A percentile compares a stretch with the other conserved stretches of the same genome.
These are phyloP conservation scores for Mortierella sp. DNA, from an alignment of 371 early-diverging fungal genomes.

Conservation along the genomic window DNA sequence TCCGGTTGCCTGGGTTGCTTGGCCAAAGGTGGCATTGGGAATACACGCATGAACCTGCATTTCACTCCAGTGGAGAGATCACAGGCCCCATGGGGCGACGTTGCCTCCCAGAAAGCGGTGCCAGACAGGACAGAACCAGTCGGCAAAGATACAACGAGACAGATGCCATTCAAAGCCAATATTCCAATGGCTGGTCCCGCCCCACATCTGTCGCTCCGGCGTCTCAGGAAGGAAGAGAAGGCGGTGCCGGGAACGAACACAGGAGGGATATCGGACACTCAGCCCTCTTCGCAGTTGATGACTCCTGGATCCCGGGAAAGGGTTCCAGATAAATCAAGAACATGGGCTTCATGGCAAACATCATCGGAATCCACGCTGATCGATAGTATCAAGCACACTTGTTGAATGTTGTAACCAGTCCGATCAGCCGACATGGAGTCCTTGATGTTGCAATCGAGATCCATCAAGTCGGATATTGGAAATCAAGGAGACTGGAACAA, in stretches of 20 bases:
- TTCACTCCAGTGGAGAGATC: too few species aligned
- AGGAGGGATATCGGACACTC: background rate
- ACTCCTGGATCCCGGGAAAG: background rate
- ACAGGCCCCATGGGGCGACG: too few species aligned
- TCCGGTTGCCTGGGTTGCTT: background rate
- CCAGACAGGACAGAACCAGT: constrained; percentile 2
- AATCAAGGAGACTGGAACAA: constrained; percentile 10
- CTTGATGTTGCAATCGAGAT: constrained; percentile 1
- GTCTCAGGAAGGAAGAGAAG: constrained; percentile 13
- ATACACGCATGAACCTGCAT: constrained; percentile 2
- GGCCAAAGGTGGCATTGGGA: constrained; percentile 27
- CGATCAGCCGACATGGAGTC: constrained; percentile 5
- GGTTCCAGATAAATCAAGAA: constrained; percentile 12
- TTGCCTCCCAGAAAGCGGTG: background rate
- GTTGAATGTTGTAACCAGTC: background rate
- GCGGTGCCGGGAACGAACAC: constrained; percentile 1
- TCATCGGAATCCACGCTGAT: background rate
- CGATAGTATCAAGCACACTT: background rate
- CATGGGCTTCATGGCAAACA: background rate
- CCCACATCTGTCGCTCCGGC: background rate
- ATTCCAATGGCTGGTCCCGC: constrained; percentile 2
- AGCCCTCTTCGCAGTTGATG: background rate
- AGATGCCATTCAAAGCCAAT: constrained; percentile 10
- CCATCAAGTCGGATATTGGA: background rate
- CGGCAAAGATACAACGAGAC: too few species aligned